A percentile compares a stretch with the other conserved stretches of the same genome.
Conservation (phyloP, 495 filamentous ascomycete genomes). For the Pyronema omphalodes region DNA sequence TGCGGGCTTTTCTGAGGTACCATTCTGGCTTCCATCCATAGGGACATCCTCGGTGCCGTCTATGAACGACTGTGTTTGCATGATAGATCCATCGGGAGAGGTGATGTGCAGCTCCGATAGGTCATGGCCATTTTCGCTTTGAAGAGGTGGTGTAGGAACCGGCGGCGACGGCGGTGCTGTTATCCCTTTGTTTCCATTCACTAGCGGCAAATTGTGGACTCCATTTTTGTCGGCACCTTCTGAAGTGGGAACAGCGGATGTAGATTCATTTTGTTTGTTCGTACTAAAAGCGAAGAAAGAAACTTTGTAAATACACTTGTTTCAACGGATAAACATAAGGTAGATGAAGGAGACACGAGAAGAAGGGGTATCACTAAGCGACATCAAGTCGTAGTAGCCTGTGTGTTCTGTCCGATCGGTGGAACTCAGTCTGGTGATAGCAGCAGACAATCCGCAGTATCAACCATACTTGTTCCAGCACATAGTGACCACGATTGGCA, state of each 20-base stretch:
- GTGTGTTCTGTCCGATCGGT: too few relatives aligned
- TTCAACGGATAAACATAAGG: conserved; percentile 5
- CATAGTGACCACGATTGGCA: too few relatives aligned
- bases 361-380: conserved; percentile 21
- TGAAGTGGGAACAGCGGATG: conserved; percentile 20
- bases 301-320: conserved; percentile 13
- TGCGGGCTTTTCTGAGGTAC: not conserved
- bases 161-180: conserved; percentile 24
- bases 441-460: too few relatives aligned
- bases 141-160: conserved; percentile 24
- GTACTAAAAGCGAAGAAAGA: conserved; percentile 18
- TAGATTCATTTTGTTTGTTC: conserved; percentile 25
- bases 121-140: conserved; percentile 19
- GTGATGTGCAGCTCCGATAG: conserved; percentile 24
- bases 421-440: too few relatives aligned
- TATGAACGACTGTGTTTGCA: not conserved
- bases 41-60: not conserved
- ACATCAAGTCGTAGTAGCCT: not conserved
- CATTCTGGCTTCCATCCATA: not conserved
- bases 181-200: conserved; percentile 24
- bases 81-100: conserved; percentile 13
- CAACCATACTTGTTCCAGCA: too few relatives aligned
- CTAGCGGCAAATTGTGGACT: conserved; percentile 15
- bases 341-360: conserved; percentile 9
- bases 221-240: conserved; percentile 16